phyloP scores from a whole-genome alignment of 2,329 filamentous ascomycete genomes.

The Epichloe typhina region DNA sequence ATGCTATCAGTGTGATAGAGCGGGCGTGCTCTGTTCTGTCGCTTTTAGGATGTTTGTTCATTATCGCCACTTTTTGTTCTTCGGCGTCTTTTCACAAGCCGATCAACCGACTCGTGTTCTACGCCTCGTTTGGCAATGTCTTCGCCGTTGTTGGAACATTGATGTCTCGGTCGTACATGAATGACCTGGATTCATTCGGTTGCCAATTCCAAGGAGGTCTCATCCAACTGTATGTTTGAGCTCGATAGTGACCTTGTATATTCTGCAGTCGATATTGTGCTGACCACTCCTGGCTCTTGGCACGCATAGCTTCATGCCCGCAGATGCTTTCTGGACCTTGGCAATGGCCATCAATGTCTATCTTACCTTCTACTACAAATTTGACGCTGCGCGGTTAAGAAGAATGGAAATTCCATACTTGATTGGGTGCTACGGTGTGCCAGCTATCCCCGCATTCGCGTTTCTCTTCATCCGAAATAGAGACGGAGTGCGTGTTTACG shows the following conservation, averaged over 20 bases:
- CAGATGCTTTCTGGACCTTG: constrained; percentile 64
- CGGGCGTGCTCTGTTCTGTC: constrained; percentile 59
- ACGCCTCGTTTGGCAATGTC: constrained; percentile 70
- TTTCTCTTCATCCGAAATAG: constrained; percentile 51
- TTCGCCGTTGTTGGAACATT: constrained; percentile 65
- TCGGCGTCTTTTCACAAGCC: constrained; percentile 66
- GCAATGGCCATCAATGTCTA: constrained; percentile 79
- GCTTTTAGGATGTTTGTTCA: constrained; percentile 55
- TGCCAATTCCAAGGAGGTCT: constrained; percentile 67
- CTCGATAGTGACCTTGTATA: no score
- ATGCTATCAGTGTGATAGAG: constrained; percentile 49
- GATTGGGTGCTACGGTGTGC: constrained; percentile 56
- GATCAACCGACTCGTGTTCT: constrained; percentile 79
- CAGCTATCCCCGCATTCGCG: constrained; percentile 52
- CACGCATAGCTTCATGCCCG: constrained; percentile 57
- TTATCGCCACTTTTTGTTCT: constrained; percentile 56
- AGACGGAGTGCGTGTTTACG: constrained; percentile 49
- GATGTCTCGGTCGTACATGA: constrained; percentile 51
- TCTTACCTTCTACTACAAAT: constrained; percentile 66
- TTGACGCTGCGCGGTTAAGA: constrained; percentile 49
- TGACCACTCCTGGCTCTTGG: constrained; percentile 8
- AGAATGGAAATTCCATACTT: constrained; percentile 60
- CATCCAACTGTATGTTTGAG: constrained; percentile 59
- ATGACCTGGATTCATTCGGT: constrained; percentile 31
- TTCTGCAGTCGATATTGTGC: neutral